A percentile compares a stretch with the other conserved stretches of the same genome.
These are phyloP conservation scores for Cyamopsis tetragonoloba DNA, from an alignment of 306 rosid species.

Conservation along the genomic window DNA sequence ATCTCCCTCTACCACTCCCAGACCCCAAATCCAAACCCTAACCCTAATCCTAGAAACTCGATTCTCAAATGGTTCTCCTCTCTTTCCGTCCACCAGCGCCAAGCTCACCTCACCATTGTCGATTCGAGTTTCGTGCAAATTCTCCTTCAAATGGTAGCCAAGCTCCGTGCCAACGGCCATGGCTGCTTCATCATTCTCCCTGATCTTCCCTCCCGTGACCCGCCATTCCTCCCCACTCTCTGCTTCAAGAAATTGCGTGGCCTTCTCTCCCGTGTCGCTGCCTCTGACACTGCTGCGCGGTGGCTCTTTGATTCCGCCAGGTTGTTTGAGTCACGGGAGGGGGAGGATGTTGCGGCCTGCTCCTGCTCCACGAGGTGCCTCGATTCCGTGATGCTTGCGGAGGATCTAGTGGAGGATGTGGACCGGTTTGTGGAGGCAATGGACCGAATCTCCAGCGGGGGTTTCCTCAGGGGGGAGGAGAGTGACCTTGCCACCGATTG, in stretches of 20 bases:
- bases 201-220: slow-evolving; percentile 52
- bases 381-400: slow-evolving; percentile 48
- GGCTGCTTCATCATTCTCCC: slow-evolving; percentile 80
- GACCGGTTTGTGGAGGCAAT: slow-evolving; percentile 56
- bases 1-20: slow-evolving; percentile 75
- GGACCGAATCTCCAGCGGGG: slow-evolving; percentile 62
- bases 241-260: slow-evolving; percentile 76
- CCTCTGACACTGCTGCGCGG: slow-evolving; percentile 33
- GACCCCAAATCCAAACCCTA: neutral
- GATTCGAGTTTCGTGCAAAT: slow-evolving; percentile 57
- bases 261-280: slow-evolving; percentile 55
- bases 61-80: slow-evolving; percentile 82
- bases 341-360: slow-evolving; percentile 46
- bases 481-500: slow-evolving; percentile 63
- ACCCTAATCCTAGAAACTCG: slow-evolving; percentile 44
- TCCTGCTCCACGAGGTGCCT: slow-evolving; percentile 47
- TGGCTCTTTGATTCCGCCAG: slow-evolving; percentile 37
- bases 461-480: slow-evolving; percentile 71
- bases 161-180: slow-evolving; percentile 43
- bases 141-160: slow-evolving; percentile 61
- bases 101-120: slow-evolving; percentile 58
- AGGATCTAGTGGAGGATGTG: slow-evolving; percentile 43
- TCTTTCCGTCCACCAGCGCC: slow-evolving; percentile 68
- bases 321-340: slow-evolving; percentile 61
- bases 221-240: slow-evolving; percentile 54